Base-by-base conservation (phyloP, 768 basidiomycete genomes). In the Mrakia blollopis region DNA sequence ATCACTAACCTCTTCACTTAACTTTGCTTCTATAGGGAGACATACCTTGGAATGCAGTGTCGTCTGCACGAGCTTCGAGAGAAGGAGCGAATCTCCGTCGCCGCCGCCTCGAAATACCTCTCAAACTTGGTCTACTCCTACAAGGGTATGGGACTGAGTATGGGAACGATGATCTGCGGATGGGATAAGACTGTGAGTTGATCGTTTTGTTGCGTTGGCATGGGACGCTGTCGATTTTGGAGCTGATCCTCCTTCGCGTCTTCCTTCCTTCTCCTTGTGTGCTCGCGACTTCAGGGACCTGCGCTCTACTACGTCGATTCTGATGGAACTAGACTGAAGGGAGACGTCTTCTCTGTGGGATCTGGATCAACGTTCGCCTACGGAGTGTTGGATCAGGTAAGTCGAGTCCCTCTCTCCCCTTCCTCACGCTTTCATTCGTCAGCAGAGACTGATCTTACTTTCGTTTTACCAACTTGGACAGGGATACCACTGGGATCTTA, bases 81-180 rank as follows among this genome's bases (percentile, higher is more conserved):
- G 85, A 86, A 86, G 70, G 97, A 99, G 85, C 91, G 96, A 65
- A 99, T 99, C 82, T 96, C 94, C 6, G 97, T 99, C 30, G 97
- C 97, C n/a, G 97, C 97, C 52, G 97, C 97, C 14, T 93, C 92
- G 85, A 99, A 99, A 83, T 97, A 94, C 84, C 87, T 99, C 72
- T 92, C 92, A 84, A 98, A 99, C 82, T 90, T 98, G 70, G 94
- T 98, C 16, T 99, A 98, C 84, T 87, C 91, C 75, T 99, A 98
- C 87, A 99, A 98, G 85, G 97, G 96, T 30, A 98, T 96, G 96
- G 97, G 97, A 8, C 85, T 99, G 79, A 95, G 93, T 83, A 99
- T 99, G 96, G 97, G 97, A 70, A 99, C 97, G 0, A 99, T 98
- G 97, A 95, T 99, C 75, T 98, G 95, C 81, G 97, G 97, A 37